Evolutionary conservation across 2,329 filamentous ascomycete genomes (phyloP).

Genomic region (Sporothrix luriei): DNA sequence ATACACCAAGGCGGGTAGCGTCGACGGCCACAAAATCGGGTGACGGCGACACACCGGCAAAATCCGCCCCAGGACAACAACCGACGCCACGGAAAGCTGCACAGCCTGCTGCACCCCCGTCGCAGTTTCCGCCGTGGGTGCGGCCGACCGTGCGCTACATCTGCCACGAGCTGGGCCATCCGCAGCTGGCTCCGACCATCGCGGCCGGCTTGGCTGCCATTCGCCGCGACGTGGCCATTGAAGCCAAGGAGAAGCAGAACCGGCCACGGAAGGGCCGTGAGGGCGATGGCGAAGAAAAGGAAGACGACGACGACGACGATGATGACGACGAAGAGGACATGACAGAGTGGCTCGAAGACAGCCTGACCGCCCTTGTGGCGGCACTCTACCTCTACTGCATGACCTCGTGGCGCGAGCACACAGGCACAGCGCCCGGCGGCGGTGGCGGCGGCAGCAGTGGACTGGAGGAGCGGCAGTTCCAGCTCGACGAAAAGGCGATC

Average conservation of each 20-base stretch:
- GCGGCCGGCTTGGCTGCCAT: conserved; percentile 70
- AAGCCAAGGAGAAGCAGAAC: conserved; percentile 21
- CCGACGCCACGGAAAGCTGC: conserved; percentile 43
- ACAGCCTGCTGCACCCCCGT: conserved; percentile 10
- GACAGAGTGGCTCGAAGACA: conserved; percentile 53
- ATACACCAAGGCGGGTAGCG: not conserved
- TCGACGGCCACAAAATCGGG: conserved; percentile 34
- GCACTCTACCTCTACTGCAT: conserved; percentile 64
- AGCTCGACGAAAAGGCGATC: conserved; percentile 51
- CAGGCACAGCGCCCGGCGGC: not conserved
- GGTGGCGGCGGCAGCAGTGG: conserved; percentile 26
- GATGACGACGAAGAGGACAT: conserved; percentile 42
- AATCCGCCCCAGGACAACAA: not conserved
- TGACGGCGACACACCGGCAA: not conserved
- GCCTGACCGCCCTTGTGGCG: conserved; percentile 59
- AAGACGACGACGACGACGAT: not conserved
- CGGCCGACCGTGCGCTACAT: conserved; percentile 68
- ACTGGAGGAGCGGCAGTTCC: conserved; percentile 49
- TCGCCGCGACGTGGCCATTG: conserved; percentile 38
- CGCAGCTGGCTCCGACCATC: conserved; percentile 69
- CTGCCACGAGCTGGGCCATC: conserved; percentile 62
- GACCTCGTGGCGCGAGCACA: conserved; percentile 39
- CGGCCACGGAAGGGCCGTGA: not conserved
- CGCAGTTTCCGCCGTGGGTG: conserved; percentile 60
- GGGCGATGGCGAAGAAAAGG: not conserved